These are phyloP conservation scores for Neltuma alba DNA, from an alignment of 306 rosid species.

Conservation along the genomic window DNA sequence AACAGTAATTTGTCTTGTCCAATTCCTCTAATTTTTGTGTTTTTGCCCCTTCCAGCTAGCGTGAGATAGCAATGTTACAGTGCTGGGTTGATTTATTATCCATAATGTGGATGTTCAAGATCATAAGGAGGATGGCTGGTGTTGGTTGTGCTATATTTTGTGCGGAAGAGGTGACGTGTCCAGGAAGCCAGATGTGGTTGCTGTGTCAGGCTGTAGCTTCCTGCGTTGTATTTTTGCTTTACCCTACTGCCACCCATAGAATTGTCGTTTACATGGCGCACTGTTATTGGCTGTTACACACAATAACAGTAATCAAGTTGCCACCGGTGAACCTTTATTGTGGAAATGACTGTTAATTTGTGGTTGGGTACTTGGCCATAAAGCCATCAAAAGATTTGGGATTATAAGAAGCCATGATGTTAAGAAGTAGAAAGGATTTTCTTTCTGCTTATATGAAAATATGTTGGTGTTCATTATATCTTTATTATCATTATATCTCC, in stretches of 20 bases:
- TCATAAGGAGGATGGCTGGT: constrained; percentile 18
- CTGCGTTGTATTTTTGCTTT: constrained; percentile 19
- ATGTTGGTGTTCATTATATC: neutral
- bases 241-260: neutral
- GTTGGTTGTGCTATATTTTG: constrained; percentile 12
- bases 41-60: constrained; percentile 5
- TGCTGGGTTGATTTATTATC: neutral
- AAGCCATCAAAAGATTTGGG: neutral
- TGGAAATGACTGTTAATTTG: neutral
- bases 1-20: too few relatives aligned
- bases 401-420: neutral
- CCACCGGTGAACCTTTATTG: neutral
- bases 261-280: constrained; percentile 1
- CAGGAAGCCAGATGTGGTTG: neutral
- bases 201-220: neutral
- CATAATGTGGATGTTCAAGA: constrained; percentile 15
- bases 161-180: neutral
- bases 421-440: too few relatives aligned
- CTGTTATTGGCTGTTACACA: constrained; percentile 13
- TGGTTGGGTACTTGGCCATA: neutral
- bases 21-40: neutral
- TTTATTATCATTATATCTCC: too few relatives aligned
- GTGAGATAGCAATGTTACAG: constrained; percentile 3
- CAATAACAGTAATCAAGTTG: neutral
- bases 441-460: neutral